Conservation (phyloP, 352 stramenopile species). For the Globisporangium cylindrosporum region DNA sequence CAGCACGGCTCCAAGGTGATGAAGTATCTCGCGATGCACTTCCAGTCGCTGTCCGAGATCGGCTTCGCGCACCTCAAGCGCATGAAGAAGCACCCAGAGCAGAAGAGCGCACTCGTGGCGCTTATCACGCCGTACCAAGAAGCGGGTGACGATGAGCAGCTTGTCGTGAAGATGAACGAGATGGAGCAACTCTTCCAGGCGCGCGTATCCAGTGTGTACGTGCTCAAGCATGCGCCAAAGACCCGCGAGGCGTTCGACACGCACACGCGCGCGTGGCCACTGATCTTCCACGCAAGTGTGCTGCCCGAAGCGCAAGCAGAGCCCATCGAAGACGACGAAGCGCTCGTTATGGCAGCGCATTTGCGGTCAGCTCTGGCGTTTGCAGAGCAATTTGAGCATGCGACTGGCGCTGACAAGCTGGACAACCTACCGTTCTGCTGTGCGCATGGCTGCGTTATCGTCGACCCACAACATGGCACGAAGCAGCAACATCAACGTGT, state of each 20-base stretch:
- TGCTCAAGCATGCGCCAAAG: slow-evolving; percentile 51
- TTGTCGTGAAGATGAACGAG: slow-evolving; percentile 9
- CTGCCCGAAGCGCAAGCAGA: slow-evolving; percentile 35
- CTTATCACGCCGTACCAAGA: slow-evolving; percentile 39
- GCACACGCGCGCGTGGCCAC: slow-evolving; percentile 62
- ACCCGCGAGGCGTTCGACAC: slow-evolving; percentile 59
- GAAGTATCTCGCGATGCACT: slow-evolving; percentile 46
- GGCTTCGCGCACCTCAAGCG: slow-evolving; percentile 82
- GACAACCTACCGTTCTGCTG: slow-evolving; percentile 31
- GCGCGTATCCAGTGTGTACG: slow-evolving; percentile 37
- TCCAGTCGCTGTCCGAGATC: slow-evolving; percentile 52
- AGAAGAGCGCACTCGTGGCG: slow-evolving; percentile 41
- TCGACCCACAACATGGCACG: slow-evolving; percentile 30
- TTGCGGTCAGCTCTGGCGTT: slow-evolving; percentile 22
- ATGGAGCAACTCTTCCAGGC: slow-evolving; percentile 45
- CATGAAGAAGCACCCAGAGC: slow-evolving; percentile 64
- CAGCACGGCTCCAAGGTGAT: slow-evolving; percentile 63
- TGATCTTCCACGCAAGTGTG: slow-evolving; percentile 80
- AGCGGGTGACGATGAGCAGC: slow-evolving; percentile 6
- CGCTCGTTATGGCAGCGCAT: slow-evolving; percentile 28
- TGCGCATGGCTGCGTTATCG: slow-evolving; percentile 49
- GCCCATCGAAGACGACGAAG: slow-evolving; percentile 41
- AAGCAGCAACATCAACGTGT: slow-evolving; percentile 13
- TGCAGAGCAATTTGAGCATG: slow-evolving; percentile 20
- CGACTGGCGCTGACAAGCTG: slow-evolving; percentile 11